These are phyloP conservation scores for Pichia sp. DNA, from an alignment of 1,139 yeast species.

Conservation along the genomic window DNA sequence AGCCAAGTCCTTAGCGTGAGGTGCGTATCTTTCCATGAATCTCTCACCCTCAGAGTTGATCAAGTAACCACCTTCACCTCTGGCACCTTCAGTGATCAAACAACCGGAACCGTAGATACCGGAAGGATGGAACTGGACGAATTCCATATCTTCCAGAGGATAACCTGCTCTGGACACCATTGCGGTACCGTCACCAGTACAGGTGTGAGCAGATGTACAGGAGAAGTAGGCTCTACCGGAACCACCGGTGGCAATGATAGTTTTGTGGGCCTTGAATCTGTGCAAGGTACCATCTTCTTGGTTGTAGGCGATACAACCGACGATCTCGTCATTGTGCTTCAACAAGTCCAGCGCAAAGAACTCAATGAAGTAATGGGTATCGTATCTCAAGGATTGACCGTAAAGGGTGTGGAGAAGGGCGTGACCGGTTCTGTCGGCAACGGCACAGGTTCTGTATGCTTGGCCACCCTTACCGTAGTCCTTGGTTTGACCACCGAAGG, in stretches of 20 bases:
- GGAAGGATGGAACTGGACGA: slow-evolving; percentile 98
- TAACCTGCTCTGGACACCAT: slow-evolving; percentile 98
- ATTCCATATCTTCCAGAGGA: slow-evolving; percentile 96
- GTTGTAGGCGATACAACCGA: slow-evolving; percentile 95
- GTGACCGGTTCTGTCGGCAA: slow-evolving; percentile 98
- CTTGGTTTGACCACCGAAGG: slow-evolving; percentile 96
- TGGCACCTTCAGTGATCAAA: slow-evolving; percentile 97
- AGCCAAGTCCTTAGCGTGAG: slow-evolving; percentile 97
- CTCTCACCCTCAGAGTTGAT: slow-evolving; percentile 98
- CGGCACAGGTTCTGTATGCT: slow-evolving; percentile 99
- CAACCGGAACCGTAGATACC: slow-evolving; percentile 99
- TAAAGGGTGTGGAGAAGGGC: slow-evolving; percentile 93
- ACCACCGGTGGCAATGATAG: slow-evolving; percentile 98
- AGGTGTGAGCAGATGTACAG: slow-evolving; percentile 98
- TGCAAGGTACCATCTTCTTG: slow-evolving; percentile 98
- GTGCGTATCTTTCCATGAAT: slow-evolving; percentile 99
- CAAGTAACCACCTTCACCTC: slow-evolving; percentile 99
- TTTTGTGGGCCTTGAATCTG: slow-evolving; percentile 94
- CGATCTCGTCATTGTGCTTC: slow-evolving; percentile 95
- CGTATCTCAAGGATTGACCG: slow-evolving; percentile 95
- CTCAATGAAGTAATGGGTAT: slow-evolving; percentile 97
- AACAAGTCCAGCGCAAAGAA: slow-evolving; percentile 92
- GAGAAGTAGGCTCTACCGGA: slow-evolving; percentile 98
- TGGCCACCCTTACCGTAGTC: slow-evolving; percentile 98
- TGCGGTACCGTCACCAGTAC: slow-evolving; percentile 99